Base-by-base conservation (phyloP, 495 filamentous ascomycete genomes). In the Coniosporium apollinis region DNA sequence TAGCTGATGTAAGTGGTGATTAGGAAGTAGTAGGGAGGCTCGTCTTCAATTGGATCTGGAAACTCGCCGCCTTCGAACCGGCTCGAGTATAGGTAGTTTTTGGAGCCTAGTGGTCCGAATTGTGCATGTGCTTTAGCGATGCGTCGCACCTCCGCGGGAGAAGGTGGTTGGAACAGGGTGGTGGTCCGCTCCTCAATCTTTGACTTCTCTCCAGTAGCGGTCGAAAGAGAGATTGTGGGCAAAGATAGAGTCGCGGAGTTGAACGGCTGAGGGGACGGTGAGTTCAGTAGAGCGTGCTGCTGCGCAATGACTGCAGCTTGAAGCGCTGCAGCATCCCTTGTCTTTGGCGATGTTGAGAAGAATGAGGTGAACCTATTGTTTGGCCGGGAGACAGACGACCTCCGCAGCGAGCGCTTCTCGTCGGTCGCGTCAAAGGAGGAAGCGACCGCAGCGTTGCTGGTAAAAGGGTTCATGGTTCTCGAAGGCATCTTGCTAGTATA, bases 1-100 rank as follows among this genome's bases (percentile, higher is more conserved):
- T 96, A 97, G 56, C 82, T 91, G 51, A 97, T 78, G 62, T 96
- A 96, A 37, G 89, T 97, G 18, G 89, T 94, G 44, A 96, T 66
- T 46, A 97, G 69, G 55, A 80, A 94, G 62, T 85, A 96, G 64
- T 94, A 94, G 14, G 87, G 83, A 14, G 89, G 89, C 56, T 96
- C 89, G 47, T 97, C 89, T 52, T 91, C 82, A 40, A 94, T 64
- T 3, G 86, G 84, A 21, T 82, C 71, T 28, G 74, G 73, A 38
- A 96, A 76, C 30, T 69, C 67, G 48, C 72, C 69, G 34, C 84
- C 87, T 37, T 73, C 70, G 56, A 85, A 80, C 48, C 73, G 70
- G 58, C 85, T 94, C 44, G 82, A 74, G 60, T 91, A 93, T 39
- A 76, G 71, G 55, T 97, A 89, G 46, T 62, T 76, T 22, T 67